These are phyloP conservation scores for Gloeostereum incarnatum DNA, from an alignment of 768 basidiomycete genomes.

Conservation along the genomic window DNA sequence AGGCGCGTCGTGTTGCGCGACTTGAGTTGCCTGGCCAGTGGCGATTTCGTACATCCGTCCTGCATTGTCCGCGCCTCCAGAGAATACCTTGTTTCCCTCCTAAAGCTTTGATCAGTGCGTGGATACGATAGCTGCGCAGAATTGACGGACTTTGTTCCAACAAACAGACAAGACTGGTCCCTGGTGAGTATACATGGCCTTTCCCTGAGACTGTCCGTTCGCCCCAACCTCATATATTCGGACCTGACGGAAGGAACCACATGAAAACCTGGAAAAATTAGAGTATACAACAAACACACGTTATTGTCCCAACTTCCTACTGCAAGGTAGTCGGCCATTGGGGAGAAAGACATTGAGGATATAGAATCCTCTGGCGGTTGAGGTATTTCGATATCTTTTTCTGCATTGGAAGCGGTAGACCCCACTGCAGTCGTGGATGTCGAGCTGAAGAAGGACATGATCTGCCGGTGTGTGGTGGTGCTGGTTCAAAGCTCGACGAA, in stretches of 20 bases:
- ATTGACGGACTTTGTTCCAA: constrained; percentile 74
- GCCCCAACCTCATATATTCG: constrained; percentile 86
- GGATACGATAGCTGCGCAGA: background rate
- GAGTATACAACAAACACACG: constrained; percentile 41
- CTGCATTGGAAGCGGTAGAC: constrained; percentile 31
- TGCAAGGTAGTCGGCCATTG: constrained; percentile 81
- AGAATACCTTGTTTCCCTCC: constrained; percentile 89
- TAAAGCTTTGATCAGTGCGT: constrained; percentile 18
- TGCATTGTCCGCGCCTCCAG: constrained; percentile 91
- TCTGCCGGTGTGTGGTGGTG: too few species aligned
- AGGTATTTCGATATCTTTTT: constrained; percentile 75
- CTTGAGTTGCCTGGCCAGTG: constrained; percentile 73
- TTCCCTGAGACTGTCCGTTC: constrained; percentile 74
- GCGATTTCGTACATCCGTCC: constrained; percentile 89
- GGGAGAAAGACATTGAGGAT: constrained; percentile 77
- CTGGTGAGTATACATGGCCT: constrained; percentile 87
- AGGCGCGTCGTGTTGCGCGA: constrained; percentile 87
- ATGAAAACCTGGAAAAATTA: constrained; percentile 10
- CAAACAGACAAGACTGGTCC: constrained; percentile 82
- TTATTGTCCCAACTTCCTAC: constrained; percentile 94
- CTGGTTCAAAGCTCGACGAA: too few species aligned
- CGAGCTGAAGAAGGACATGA: constrained; percentile 34
- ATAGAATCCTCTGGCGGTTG: constrained; percentile 85
- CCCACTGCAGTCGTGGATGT: constrained; percentile 16
- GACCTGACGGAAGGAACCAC: constrained; percentile 40